Evolutionary conservation across 2,329 filamentous ascomycete genomes (phyloP).

Genomic region (Sphaerulina populicola): DNA sequence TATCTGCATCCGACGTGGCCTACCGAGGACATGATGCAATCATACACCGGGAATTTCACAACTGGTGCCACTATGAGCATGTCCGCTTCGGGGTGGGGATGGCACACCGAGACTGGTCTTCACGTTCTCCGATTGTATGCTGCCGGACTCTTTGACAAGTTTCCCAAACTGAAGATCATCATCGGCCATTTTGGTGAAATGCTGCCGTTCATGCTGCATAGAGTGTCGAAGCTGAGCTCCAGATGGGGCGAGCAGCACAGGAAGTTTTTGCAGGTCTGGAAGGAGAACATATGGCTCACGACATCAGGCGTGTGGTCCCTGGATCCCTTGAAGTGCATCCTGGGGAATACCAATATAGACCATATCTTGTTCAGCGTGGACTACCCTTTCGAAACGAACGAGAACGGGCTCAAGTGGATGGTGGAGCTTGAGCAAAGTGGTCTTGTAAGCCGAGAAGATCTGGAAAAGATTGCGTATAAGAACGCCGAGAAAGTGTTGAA

Average conservation of each 20-base stretch:
- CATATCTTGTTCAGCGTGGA: constrained; percentile 52
- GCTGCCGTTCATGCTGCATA: constrained; percentile 50
- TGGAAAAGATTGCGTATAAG: constrained; percentile 44
- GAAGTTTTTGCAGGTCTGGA: constrained; percentile 37
- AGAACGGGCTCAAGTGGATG: constrained; percentile 45
- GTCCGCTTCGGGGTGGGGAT: constrained; percentile 41
- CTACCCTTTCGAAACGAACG: constrained; percentile 49
- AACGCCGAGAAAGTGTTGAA: constrained; percentile 46
- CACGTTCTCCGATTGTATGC: constrained; percentile 46
- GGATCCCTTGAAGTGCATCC: constrained; percentile 41
- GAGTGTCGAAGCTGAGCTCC: constrained; percentile 33
- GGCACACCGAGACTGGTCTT: constrained; percentile 46
- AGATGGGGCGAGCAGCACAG: constrained; percentile 32
- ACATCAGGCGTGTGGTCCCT: constrained; percentile 50
- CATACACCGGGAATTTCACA: constrained; percentile 32
- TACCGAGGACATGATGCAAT: constrained; percentile 33
- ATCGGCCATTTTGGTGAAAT: constrained; percentile 52
- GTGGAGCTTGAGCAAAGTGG: constrained; percentile 45
- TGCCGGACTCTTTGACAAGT: constrained; percentile 48
- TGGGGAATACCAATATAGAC: constrained; percentile 37
- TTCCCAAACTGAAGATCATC: constrained; percentile 48
- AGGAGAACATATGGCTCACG: constrained; percentile 52
- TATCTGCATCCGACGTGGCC: constrained; percentile 46
- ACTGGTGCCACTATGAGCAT: constrained; percentile 30
- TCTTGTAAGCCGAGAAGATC: constrained; percentile 43